Evolutionary conservation across 2,329 filamentous ascomycete genomes (phyloP).

Genomic region (Didymella pomorum): DNA sequence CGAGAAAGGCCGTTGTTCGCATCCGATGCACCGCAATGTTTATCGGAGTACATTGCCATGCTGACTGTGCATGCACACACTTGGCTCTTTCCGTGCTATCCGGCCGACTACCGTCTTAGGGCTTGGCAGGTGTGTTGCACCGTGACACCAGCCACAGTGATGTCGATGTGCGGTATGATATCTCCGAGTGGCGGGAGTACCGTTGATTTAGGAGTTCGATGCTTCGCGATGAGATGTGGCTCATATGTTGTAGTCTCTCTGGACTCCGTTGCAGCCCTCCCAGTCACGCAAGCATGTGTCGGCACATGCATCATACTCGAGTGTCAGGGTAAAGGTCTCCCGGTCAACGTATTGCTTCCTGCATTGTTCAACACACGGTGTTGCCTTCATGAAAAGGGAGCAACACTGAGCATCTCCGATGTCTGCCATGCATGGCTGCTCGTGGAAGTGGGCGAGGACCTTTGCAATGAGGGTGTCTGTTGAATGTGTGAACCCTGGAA

Average conservation of each 20-base stretch:
- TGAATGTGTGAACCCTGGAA: slow-evolving; percentile 24
- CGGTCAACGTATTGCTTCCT: slow-evolving; percentile 35
- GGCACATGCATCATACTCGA: slow-evolving; percentile 41
- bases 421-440: slow-evolving; percentile 33
- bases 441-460: slow-evolving; percentile 10
- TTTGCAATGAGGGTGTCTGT: slow-evolving; percentile 15
- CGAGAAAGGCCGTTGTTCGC: not conserved
- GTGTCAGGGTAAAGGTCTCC: slow-evolving; percentile 33
- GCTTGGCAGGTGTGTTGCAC: slow-evolving; percentile 13
- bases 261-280: slow-evolving; percentile 1
- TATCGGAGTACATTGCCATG: slow-evolving; percentile 6
- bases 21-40: slow-evolving; percentile 6
- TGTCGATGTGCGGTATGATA: not conserved
- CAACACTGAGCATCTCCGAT: slow-evolving; percentile 38
- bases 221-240: not conserved
- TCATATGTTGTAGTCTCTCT: slow-evolving; percentile 2
- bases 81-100: slow-evolving; percentile 13
- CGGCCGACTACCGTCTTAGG: slow-evolving; percentile 19
- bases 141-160: slow-evolving; percentile 4
- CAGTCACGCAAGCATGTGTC: slow-evolving; percentile 19
- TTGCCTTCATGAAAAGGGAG: slow-evolving; percentile 33
- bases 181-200: not conserved
- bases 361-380: slow-evolving; percentile 42
- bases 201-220: not conserved
- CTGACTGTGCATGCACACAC: slow-evolving; percentile 10